Evolutionary conservation across 2,329 filamentous ascomycete genomes (phyloP), one percentile per base, ranked within the genome.

Genomic region (Beauveria pseudobassiana): DNA sequence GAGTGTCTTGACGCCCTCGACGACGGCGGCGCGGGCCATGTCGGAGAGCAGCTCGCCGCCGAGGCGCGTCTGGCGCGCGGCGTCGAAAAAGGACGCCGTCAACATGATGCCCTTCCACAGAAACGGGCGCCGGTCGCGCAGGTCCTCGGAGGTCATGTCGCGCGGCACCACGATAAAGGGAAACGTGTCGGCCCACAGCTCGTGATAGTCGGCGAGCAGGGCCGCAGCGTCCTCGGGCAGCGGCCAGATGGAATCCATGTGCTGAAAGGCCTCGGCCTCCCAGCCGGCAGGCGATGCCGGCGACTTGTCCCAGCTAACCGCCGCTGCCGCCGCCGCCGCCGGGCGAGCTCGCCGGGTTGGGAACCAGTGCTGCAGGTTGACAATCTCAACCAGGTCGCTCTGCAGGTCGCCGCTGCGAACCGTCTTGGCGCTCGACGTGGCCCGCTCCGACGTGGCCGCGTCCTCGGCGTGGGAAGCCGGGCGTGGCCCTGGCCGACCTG

Each of bases 21-120:
- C 68, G 38, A 77, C 65, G 1, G 75, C 72, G 3, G 76, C 74
- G 63, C 72, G 71, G 12, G 71, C 71, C 45, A 82, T 71, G 22
- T 80, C 77, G 8, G 69, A 70, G 57, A 82, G 67, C 59, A 82
- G 63, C 66, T 77, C 75, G 57, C 75, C 71, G 1, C 79, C 80
- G 57, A 81, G 67, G 51, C 67, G 69, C 14, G 75, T 67, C 67
- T 82, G 80, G 45, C 78, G 72, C 28, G 69, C 61, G 0, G 78
- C 78, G 51, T 82, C 76, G 1, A 75, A 71, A 54, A 78, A 73
- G 61, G 70, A 72, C 20, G 73, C 70, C 54, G 72, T 73, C 69
- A 82, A 74, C 76, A 82, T 80, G 63, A 78, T 67, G 4, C 74
- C 77, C 66, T 80, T 81, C 78, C 79, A 83, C 46, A 82, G 64